These are phyloP conservation scores for Astrothelium macrocarpum DNA, from an alignment of 495 filamentous ascomycete species.

Conservation along the genomic window DNA sequence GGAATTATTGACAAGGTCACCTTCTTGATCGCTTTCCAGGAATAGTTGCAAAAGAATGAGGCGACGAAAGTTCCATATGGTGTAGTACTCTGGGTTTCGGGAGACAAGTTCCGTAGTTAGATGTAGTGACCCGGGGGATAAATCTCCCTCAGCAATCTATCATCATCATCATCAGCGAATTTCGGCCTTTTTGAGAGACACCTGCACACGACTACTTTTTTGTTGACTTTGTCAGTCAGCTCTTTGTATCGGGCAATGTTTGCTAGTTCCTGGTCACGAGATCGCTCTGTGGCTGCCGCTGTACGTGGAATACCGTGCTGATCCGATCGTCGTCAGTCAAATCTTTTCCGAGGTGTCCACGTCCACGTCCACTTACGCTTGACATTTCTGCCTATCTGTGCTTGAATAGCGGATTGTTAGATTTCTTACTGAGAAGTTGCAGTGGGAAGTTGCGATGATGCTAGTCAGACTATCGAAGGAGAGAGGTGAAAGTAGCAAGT, in stretches of 20 bases:
- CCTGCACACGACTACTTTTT: constrained; percentile 38
- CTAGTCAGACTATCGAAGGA: neutral
- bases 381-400: neutral
- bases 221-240: constrained; percentile 55
- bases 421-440: no score
- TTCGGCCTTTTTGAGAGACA: neutral
- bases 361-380: neutral
- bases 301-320: constrained; percentile 73
- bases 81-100: constrained; percentile 95
- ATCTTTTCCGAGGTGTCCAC: neutral
- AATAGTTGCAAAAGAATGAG: constrained; percentile 45
- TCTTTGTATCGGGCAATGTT: constrained; percentile 71
- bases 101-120: constrained; percentile 72
- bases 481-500: neutral
- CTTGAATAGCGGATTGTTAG: neutral
- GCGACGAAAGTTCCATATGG: constrained; percentile 92
- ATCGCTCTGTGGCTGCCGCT: constrained; percentile 49
- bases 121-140: constrained; percentile 55
- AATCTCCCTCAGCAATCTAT: constrained; percentile 49
- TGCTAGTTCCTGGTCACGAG: constrained; percentile 56
- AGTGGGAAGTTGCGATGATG: neutral
- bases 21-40: constrained; percentile 17
- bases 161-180: constrained; percentile 1
- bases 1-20: neutral
- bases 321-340: neutral